phyloP scores from a whole-genome alignment of 139 green algal species.

The Coelastrella sp. region DNA sequence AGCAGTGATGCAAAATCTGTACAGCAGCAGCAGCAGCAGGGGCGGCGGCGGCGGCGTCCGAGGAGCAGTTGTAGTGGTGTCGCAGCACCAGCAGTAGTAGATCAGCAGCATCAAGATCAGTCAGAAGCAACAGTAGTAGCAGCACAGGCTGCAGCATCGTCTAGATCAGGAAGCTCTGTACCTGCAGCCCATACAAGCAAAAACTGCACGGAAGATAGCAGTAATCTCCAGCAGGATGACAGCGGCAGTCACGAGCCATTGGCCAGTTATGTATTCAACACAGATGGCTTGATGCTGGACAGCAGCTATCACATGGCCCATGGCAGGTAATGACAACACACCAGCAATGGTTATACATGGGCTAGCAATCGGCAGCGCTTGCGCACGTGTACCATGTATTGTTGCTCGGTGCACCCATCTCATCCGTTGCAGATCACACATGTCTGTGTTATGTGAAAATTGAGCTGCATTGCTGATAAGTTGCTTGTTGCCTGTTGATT shows the following conservation, averaged over 20 bases:
- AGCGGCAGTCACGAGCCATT: neutral
- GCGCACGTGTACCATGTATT: neutral
- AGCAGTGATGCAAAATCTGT: neutral
- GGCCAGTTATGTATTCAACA: neutral
- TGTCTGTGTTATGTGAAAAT: neutral
- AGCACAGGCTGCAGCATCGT: constrained; percentile 9
- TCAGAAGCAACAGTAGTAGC: neutral
- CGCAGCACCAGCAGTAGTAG: neutral
- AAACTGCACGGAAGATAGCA: neutral
- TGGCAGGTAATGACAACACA: constrained; percentile 38
- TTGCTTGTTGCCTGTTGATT: neutral
- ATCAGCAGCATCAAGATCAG: neutral
- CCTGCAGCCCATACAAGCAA: neutral
- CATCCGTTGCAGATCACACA: neutral
- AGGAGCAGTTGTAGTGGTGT: neutral
- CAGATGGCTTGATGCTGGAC: constrained; percentile 13
- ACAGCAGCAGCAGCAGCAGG: constrained; percentile 2
- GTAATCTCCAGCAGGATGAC: no score
- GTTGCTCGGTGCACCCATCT: no score
- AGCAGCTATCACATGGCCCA: constrained; percentile 20
- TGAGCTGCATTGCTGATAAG: neutral
- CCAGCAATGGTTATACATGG: no score
- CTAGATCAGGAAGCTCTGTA: neutral
- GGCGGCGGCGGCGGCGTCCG: constrained; percentile 26
- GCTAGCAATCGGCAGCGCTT: neutral